Percentiles rank a stretch among this genome's conserved stretches.
These are phyloP conservation scores for Chlorella sp. DNA, from an alignment of 139 green algal species.

Conservation along the genomic window DNA sequence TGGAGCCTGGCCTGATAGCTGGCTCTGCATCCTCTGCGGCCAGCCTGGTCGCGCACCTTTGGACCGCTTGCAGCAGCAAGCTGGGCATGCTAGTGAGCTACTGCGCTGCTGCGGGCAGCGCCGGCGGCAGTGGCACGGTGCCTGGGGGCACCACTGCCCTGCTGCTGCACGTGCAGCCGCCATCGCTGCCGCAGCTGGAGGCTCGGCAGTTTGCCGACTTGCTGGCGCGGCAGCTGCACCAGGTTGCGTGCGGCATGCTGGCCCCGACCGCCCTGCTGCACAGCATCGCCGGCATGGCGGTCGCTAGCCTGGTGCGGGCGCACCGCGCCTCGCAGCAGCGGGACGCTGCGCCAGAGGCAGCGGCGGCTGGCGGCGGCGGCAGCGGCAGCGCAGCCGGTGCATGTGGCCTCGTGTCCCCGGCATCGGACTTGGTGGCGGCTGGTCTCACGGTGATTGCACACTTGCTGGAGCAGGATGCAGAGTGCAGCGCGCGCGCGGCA, in stretches of 20 bases:
- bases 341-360: too few species aligned
- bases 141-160: constrained; percentile 8
- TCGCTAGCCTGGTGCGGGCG: neutral
- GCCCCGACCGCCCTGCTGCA: constrained; percentile 1
- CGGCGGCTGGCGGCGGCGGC: too few species aligned
- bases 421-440: constrained; percentile 2
- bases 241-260: constrained; percentile 22
- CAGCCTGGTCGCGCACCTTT: too few species aligned
- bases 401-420: too few species aligned
- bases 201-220: too few species aligned
- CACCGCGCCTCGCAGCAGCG: neutral
- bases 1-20: too few species aligned
- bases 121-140: neutral
- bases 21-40: too few species aligned
- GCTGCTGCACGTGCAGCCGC: neutral
- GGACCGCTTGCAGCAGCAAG: neutral
- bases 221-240: constrained; percentile 14
- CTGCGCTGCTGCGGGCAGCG: too few species aligned
- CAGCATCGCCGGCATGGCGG: constrained; percentile 7
- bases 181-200: too few species aligned
- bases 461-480: constrained; percentile 5
- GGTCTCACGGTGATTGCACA: constrained; percentile 17
- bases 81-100: too few species aligned
- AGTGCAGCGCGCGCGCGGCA: neutral
- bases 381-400: too few species aligned